Percentiles rank a stretch among this genome's conserved stretches.
Evolutionary conservation across 208 protist species (phyloP).

Genomic region (Herpetomonas samuelpessoai): DNA sequence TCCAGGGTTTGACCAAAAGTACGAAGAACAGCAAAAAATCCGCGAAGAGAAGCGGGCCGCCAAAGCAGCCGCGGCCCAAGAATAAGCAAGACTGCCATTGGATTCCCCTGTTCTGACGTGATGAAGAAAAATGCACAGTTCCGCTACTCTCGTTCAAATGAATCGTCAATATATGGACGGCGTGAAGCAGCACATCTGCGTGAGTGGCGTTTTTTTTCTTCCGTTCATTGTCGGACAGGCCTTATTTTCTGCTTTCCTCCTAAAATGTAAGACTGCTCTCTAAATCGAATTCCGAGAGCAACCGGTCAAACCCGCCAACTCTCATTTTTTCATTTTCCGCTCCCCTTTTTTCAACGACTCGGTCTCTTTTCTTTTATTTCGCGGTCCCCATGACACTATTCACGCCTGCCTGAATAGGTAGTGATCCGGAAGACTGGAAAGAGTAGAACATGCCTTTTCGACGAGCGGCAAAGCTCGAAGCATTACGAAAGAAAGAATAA

Average conservation of each 20-base stretch:
- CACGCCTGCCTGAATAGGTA: neutral
- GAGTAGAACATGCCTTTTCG: neutral
- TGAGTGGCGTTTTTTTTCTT: neutral
- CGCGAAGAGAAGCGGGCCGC: constrained; percentile 33
- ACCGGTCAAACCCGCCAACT: neutral
- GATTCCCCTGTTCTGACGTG: neutral
- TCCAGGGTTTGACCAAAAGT: constrained; percentile 35
- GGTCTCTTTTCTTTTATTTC: too few relatives aligned
- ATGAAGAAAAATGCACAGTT: too few relatives aligned
- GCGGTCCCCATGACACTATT: too few relatives aligned
- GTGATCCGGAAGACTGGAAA: neutral
- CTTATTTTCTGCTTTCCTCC: too few relatives aligned
- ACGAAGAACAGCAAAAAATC: constrained; percentile 40
- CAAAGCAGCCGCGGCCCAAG: constrained; percentile 26
- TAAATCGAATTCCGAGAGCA: neutral
- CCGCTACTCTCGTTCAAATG: too few relatives aligned
- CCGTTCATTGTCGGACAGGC: too few relatives aligned
- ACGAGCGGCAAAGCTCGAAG: neutral
- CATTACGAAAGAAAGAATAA: neutral
- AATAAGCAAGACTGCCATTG: constrained; percentile 8
- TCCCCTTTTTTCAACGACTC: neutral
- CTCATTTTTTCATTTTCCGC: neutral
- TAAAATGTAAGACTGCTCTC: neutral
- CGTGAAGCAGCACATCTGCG: neutral
- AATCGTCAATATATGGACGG: neutral